Conservation (phyloP, 495 filamentous ascomycete genomes). For the Talaromyces thailandensis region DNA sequence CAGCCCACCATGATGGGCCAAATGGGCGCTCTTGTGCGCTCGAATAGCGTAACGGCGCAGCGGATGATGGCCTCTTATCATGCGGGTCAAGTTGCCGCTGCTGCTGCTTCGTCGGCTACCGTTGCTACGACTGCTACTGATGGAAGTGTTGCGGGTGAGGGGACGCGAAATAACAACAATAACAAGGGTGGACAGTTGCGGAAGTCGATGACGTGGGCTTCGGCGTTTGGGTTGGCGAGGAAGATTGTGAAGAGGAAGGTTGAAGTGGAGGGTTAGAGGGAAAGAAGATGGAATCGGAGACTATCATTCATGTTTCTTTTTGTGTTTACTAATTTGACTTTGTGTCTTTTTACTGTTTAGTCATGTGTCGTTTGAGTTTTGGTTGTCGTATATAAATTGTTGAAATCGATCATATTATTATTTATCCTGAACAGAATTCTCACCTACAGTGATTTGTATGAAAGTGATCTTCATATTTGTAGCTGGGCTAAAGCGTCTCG, state of each 20-base stretch:
- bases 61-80: slow-evolving; percentile 2
- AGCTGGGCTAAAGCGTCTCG: too few relatives aligned
- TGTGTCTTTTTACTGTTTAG: not conserved
- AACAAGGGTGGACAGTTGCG: not conserved
- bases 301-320: not conserved
- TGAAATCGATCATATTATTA: not conserved
- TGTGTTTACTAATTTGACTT: not conserved
- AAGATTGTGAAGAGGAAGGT: slow-evolving; percentile 8
- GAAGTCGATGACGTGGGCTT: slow-evolving; percentile 3
- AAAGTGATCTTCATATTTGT: too few relatives aligned
- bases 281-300: not conserved
- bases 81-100: too few relatives aligned
- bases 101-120: not conserved
- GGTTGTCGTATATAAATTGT: not conserved
- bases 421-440: not conserved
- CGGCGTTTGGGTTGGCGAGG: slow-evolving; percentile 3
- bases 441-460: too few relatives aligned
- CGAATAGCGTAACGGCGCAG: slow-evolving; percentile 12
- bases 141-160: not conserved
- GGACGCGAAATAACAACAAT: not conserved
- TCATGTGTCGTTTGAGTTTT: not conserved
- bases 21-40: slow-evolving; percentile 33
- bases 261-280: not conserved
- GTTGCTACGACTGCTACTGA: not conserved
- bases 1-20: slow-evolving; percentile 42